Evolutionary conservation across 2,329 filamentous ascomycete genomes (phyloP), one percentile per base, ranked within the genome.

Genomic region (Fusarium acutatum): DNA sequence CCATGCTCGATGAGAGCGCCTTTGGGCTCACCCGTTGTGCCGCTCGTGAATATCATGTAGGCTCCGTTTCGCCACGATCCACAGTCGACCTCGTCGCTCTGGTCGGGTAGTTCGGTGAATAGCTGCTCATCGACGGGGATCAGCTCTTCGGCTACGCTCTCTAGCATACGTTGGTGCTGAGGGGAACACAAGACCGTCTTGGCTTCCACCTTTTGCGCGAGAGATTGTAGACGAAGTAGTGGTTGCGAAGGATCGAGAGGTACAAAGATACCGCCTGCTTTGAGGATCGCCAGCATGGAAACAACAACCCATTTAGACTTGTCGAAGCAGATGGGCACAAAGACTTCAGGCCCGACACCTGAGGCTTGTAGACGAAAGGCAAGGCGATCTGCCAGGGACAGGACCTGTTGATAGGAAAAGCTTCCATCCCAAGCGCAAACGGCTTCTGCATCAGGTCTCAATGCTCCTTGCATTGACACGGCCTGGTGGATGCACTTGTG

Each of bases 381-480:
- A 14, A 86, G 79, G 0, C 77, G 71, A 44, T 82, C 80, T 2
- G 85, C 84, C 14, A 82, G 74, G 2, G 71, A 71, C n/a, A 85
- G 76, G 9, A 86, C 77, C 20, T 86, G 79, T 34, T 75, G 50
- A 60, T 85, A 86, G 17, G 84, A 83, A 50, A 85, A 79, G 37
- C 76, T 74, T 7, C 84, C 84, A 60, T 86, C 84, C 84, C 84
- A 86, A 6, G 85, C 82, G 44, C 82, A 79, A 35, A 86, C 78
- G 8, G 85, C 84, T 18, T 79, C 75, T 14, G 79, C 77, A 17
- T 76, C 69, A 0, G 84, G 83, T 6, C 79, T 71, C n/a, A 75
- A 69, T 7, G 54, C 64, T 26, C 82, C 82, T 49, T 83, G 82
- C 35, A 82, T 79, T 5, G 80, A 80, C 18, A 86, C 77, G 52